Base-by-base conservation (phyloP, 2,329 filamentous ascomycete species). In the Venturia oleaginea region DNA sequence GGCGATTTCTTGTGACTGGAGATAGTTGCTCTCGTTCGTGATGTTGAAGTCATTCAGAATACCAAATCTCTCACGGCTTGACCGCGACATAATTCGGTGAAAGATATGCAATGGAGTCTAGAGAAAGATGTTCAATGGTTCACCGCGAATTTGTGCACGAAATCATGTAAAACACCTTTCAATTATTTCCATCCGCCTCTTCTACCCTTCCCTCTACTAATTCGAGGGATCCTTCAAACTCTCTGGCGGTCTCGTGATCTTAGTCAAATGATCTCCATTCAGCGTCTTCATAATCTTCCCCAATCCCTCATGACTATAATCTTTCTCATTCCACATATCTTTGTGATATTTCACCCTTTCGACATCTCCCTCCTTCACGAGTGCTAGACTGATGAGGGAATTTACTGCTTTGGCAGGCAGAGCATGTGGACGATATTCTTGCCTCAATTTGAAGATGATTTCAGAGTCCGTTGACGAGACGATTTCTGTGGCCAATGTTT, bases 321-420 rank as follows among this genome's bases (percentile, higher is more conserved):
- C 78, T 67, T 80, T 79, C 67, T 78, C 72, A 64, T 80, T 80
- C 78, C 78, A 81, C 76, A 78, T 77, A 66, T 81, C 78, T 68
- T 80, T 81, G 67, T 81, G 77, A 69, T 79, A 80, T 46, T 75
- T 73, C 24, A 80, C 77, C 65, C 76, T 79, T 34, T 57, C 51
- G 19, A 19, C 30, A 11, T 10, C 51, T 1, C 72, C 73, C 63
- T 72, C 63, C 38, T 75, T 74, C 64, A 77, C 74, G 61, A 80
- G 68, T 4, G 70, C 71, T 65, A 80, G 67, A 5, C 72, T 77
- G 0, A 80, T 71, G 4, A 81, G 68, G 40, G 72, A 75, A 64
- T 80, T 75, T 11, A 78, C 76, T 13, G 71, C 65, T 68, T 78
- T 78, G 1, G 73, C 69, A 4, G 76, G 72, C 38, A 78, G 60